phyloP scores from a whole-genome alignment of 2,329 filamentous ascomycete genomes.

The Fusarium humuli region DNA sequence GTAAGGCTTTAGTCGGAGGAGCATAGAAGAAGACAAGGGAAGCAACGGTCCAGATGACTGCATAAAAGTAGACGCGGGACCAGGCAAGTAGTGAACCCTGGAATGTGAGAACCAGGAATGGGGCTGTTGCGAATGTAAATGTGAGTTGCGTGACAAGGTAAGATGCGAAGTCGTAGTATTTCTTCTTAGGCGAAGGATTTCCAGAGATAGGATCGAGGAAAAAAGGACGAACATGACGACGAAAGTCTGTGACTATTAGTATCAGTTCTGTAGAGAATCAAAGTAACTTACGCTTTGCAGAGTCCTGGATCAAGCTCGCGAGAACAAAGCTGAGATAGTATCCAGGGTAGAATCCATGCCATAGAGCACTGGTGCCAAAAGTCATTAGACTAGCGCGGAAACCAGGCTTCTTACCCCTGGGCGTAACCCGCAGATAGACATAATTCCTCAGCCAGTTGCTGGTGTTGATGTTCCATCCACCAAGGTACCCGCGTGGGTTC shows the following conservation, averaged over 20 bases:
- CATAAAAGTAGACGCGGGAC: slow-evolving; percentile 91
- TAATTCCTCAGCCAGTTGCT: slow-evolving; percentile 98
- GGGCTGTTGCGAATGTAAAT: slow-evolving; percentile 84
- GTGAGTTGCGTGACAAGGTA: slow-evolving; percentile 82
- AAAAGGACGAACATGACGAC: slow-evolving; percentile 89
- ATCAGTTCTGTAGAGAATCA: neutral
- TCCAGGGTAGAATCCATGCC: slow-evolving; percentile 98
- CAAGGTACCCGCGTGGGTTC: slow-evolving; percentile 92
- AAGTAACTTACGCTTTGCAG: slow-evolving; percentile 84
- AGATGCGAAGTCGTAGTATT: slow-evolving; percentile 85
- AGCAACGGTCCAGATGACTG: slow-evolving; percentile 72
- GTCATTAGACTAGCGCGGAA: slow-evolving; percentile 95
- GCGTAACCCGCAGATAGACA: slow-evolving; percentile 93
- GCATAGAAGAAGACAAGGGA: slow-evolving; percentile 83
- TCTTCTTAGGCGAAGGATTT: slow-evolving; percentile 76
- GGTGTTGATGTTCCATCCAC: slow-evolving; percentile 98
- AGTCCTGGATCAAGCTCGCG: slow-evolving; percentile 90
- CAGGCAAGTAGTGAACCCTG: slow-evolving; percentile 78
- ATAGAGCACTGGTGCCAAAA: slow-evolving; percentile 93
- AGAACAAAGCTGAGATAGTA: slow-evolving; percentile 94
- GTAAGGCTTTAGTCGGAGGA: slow-evolving; percentile 71
- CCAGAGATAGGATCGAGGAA: slow-evolving; percentile 84
- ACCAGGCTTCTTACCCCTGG: slow-evolving; percentile 93
- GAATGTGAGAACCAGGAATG: slow-evolving; percentile 86
- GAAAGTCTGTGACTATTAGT: slow-evolving; percentile 72